Percentiles rank a stretch among this genome's conserved stretches.
phyloP scores from a whole-genome alignment of 768 basidiomycete genomes.

The Omphalotus guepiniiformis region DNA sequence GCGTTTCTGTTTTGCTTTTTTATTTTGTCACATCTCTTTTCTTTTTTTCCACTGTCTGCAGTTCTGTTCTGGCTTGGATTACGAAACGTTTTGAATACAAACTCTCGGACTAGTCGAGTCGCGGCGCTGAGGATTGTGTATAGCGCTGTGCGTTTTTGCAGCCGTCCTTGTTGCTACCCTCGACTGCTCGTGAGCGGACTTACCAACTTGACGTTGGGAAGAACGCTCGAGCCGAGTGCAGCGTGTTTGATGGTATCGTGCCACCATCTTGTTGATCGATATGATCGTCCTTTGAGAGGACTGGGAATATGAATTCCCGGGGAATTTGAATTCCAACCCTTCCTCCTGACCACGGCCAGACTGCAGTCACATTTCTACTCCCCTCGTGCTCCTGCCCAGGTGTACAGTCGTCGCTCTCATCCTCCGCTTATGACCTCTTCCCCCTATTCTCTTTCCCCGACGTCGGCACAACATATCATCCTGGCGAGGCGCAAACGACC shows the following conservation, averaged over 20 bases:
- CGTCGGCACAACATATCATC: no score
- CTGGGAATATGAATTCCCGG: constrained; percentile 8
- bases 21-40: neutral
- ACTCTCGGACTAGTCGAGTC: neutral
- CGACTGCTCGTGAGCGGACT: neutral
- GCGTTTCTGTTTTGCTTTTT: neutral
- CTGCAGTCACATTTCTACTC: constrained; percentile 5
- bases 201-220: constrained; percentile 7
- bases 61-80: constrained; percentile 5
- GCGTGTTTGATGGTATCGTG: constrained; percentile 6
- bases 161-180: neutral
- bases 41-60: constrained; percentile 6
- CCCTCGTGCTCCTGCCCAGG: neutral
- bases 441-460: neutral
- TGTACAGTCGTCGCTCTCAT: neutral
- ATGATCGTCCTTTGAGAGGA: constrained; percentile 3
- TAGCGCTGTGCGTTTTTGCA: constrained; percentile 6
- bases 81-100: neutral
- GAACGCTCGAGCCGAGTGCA: constrained; percentile 1
- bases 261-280: constrained; percentile 9
- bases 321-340: constrained; percentile 6
- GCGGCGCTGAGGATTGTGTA: neutral
- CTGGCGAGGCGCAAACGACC: constrained; percentile 2
- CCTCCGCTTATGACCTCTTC: neutral
- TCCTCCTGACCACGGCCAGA: constrained; percentile 1